Conservation (phyloP, 2,329 filamentous ascomycete genomes). For the Aspergillus japonicus region DNA sequence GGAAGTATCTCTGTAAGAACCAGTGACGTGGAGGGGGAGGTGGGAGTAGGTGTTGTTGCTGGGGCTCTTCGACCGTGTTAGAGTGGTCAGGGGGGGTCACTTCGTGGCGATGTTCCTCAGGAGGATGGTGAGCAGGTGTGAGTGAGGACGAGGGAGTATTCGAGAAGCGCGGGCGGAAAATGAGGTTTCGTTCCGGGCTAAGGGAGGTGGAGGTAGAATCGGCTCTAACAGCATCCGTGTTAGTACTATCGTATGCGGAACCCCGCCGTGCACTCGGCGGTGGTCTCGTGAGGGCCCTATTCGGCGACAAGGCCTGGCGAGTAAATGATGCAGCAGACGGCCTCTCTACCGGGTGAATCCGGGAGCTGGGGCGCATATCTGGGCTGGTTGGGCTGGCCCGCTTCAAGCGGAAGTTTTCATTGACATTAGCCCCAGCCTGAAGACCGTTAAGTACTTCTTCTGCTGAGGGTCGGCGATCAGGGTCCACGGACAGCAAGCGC, state of each 20-base stretch:
- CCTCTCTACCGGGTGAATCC: constrained; percentile 43
- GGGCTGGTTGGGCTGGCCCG: constrained; percentile 31
- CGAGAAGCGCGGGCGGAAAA: constrained; percentile 33
- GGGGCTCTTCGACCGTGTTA: constrained; percentile 14
- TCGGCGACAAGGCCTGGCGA: constrained; percentile 29
- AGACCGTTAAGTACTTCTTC: constrained; percentile 80
- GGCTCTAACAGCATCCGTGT: constrained; percentile 14
- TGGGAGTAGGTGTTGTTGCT: constrained; percentile 40
- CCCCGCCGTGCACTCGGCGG: constrained; percentile 25
- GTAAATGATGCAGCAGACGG: constrained; percentile 29
- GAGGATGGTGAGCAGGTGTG: not conserved
- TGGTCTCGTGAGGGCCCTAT: constrained; percentile 24
- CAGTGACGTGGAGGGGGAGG: constrained; percentile 42
- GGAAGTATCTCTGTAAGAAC: constrained; percentile 20
- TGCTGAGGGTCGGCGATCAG: constrained; percentile 74
- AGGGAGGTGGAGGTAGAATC: constrained; percentile 21
- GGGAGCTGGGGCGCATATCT: constrained; percentile 32
- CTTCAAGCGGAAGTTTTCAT: constrained; percentile 46
- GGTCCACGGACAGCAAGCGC: constrained; percentile 73
- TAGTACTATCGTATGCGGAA: constrained; percentile 24
- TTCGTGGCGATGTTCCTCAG: constrained; percentile 14
- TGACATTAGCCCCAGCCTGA: constrained; percentile 59
- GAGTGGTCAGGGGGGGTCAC: constrained; percentile 13
- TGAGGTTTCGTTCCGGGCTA: constrained; percentile 32
- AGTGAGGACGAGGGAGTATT: constrained; percentile 28